Conservation (phyloP, 306 rosid species). For the Malus sylvestris region DNA sequence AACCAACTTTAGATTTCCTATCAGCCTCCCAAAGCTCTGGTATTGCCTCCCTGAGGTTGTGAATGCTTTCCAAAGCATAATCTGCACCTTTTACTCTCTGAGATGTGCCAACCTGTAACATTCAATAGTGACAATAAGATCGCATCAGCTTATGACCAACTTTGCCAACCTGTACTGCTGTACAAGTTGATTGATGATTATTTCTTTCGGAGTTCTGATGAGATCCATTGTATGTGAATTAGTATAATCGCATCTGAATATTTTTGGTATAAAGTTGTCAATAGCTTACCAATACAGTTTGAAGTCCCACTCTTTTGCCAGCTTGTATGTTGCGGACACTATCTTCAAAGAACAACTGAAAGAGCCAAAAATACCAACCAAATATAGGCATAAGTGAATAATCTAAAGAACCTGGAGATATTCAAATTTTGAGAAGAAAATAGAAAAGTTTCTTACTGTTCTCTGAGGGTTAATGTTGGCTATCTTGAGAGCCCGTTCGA, state of each 20-base stretch:
- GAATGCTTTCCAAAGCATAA: conserved; percentile 88
- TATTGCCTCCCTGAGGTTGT: conserved; percentile 85
- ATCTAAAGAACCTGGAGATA: not conserved
- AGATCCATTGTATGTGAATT: not conserved
- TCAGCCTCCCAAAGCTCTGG: conserved; percentile 82
- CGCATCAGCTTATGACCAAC: not conserved
- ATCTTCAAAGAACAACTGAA: conserved; percentile 90
- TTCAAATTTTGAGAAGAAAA: not conserved
- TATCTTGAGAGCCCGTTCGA: conserved; percentile 66
- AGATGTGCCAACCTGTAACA: conserved; percentile 64
- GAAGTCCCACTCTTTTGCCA: conserved; percentile 77
- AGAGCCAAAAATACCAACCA: conserved; percentile 4
- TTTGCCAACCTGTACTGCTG: not conserved
- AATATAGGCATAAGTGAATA: not conserved
- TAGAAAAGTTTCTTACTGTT: conserved; percentile 48
- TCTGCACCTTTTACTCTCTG: conserved; percentile 90
- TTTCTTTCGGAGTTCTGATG: not conserved
- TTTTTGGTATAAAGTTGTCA: conserved; percentile 14
- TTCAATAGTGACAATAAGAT: not conserved
- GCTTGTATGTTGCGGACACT: conserved; percentile 89
- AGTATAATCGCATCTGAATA: not conserved
- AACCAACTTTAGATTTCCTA: conserved; percentile 57
- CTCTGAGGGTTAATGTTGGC: conserved; percentile 77
- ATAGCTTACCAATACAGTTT: conserved; percentile 74
- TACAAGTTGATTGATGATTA: not conserved